Evolutionary conservation across 2,329 filamentous ascomycete genomes (phyloP), one percentile per base, ranked within the genome.

Genomic region (Emmonsia crescens): DNA sequence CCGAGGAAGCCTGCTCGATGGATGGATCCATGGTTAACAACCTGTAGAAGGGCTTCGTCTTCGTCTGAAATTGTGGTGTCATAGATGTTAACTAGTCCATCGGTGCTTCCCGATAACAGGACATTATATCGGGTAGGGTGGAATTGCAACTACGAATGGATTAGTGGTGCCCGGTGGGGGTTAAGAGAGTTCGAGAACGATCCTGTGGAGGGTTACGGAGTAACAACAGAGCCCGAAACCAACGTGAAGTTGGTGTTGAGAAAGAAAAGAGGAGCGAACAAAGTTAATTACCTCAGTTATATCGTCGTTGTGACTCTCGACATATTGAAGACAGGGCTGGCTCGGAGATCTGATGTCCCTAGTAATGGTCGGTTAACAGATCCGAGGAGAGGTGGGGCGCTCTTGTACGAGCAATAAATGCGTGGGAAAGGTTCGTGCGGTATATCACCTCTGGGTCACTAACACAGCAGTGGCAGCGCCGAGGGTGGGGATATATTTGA

Each of bases 41-140:
- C 83, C 68, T 85, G 83, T 58, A 83, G 76, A 36, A 86, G 73
- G 1, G 83, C 83, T 59, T 87, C 84, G 60, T 87, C 84, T 70
- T 87, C 84, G 57, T 83, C 81, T 2, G 72, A 67, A 49, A 84
- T 77, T 29, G 76, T 77, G 29, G 79, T 81, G 70, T 87, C 80
- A 70, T 86, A 86, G 62, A 86, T 74, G 65, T 84, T 85, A 64
- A 86, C 77, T 0, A 86, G 77, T 2, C 83, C 83, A 67, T 87
- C 84, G 24, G 84, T 86, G 68, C 82, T 84, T 46, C 82, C 83
- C 12, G 83, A 85, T 1, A 87, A 77, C 4, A 86, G 76, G 24
- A 83, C 71, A 44, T 78, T 77, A 21, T 77, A 77, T n/a, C 77
- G 77, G 14, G 72, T 76, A 27, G 81, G 80, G 69, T 83, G 81